Base-by-base conservation (phyloP, 768 basidiomycete genomes). In the Amanita exitialis region DNA sequence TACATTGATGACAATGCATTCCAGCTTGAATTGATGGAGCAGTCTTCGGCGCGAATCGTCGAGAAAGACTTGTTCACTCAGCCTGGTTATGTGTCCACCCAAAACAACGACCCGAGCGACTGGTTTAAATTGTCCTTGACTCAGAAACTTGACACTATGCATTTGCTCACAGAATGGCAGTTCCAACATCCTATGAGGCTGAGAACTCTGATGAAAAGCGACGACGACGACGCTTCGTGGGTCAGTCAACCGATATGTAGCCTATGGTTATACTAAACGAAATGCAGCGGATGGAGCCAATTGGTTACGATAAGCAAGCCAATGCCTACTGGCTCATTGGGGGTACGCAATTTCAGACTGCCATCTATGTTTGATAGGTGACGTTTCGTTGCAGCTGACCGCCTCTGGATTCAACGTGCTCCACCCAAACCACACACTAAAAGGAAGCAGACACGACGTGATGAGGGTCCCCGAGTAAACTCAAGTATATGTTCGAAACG, bases 301-400 rank as follows among this genome's bases (percentile, higher is more conserved):
- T 92, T 54, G 90, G 90, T 5, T 90, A 86, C 56, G 90, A 92
- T 58, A 75, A 77, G 36, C 82, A 83, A 60, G 71, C 69, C 6
- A 90, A 90, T 62, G 82, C 84, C 0, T 92, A 90, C 61, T 91
- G 89, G 89, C 65, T 90, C 20, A 86, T 93, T 55, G 90, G 90
- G 38, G 75, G 86, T 86, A 66, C 34, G 76, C 69, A 13, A 6
- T 39, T 44, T 8, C 23, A 20, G 23, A 47, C 21, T 50, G 25
- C 27, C 38, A 50, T 44, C 6, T 21, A 44, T 25, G 6, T 25
- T 13, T 27, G 15, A 51, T 16, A 21, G 25, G 30, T 47, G 55
- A 52, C 48, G 38, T 45, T 41, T 13, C 30, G 51, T 49, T 39
- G 15, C 51, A 89, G 88, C 79, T 49, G 83, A 90, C 59, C 83